Evolutionary conservation across 345 rosid species (phyloP), one percentile per base, ranked within the genome.

Genomic region (Capsella bursapastoris): DNA sequence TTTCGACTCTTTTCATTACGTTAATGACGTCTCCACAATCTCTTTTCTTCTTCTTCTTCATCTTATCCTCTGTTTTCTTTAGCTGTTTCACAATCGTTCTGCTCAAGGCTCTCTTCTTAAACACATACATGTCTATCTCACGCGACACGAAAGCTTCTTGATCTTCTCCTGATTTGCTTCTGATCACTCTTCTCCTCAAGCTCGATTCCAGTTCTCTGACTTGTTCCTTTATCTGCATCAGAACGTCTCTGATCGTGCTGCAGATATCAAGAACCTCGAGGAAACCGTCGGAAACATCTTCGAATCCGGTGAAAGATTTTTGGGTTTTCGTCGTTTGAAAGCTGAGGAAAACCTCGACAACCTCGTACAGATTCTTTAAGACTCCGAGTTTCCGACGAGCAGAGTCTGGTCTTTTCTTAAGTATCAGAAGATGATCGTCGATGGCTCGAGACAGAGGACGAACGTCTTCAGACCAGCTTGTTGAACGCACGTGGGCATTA

Each of bases 281-380:
- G 40, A 82, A 82, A 22, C 87, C 87, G 15, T 82, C 80, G 25
- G 83, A 70, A 58, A 81, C 64, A 45, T 79, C 72, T 55, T 86
- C 83, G 0, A 79, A 40, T 25, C 43, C 49, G 13, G 68, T 38
- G 12, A 81, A 80, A 56, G 72, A 64, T 43, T 78, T 77, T 40
- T 52, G 74, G 0, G 80, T 66, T 29, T 57, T 74, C 3, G 75
- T 45, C 32, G 70, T 70, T 51, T 74, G 80, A 7, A 77, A 71
- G 31, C 57, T 41, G 71, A 82, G 78, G 55, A 79, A 64, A 29
- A 64, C 79, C 13, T 81, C 80, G 4, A 81, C 70, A 22, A 68
- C 53, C 44, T 71, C 80, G 45, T 80, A 82, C 81, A 83, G 57
- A 7, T 59, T 76, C 43, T 60, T 75, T 10, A 86, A 81, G n/a